Percentiles rank a stretch among this genome's conserved stretches.
Conservation (phyloP, 2,329 filamentous ascomycete genomes). For the Paraphoma chrysanthemicola region DNA sequence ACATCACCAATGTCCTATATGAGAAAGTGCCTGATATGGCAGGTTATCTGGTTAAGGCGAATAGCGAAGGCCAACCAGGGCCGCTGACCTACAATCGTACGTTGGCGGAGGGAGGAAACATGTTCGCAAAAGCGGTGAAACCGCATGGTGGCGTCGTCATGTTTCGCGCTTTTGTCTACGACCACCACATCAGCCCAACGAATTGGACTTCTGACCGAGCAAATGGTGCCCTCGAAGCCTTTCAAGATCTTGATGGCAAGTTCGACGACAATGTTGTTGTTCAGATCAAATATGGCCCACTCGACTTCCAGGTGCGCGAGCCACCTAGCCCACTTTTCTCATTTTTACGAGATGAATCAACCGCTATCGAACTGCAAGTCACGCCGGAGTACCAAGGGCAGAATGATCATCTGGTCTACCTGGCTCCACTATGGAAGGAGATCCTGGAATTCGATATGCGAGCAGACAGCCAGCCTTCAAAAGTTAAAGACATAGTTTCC, state of each 20-base stretch:
- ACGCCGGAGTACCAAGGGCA: slow-evolving; percentile 76
- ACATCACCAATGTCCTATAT: slow-evolving; percentile 67
- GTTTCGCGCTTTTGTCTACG: slow-evolving; percentile 77
- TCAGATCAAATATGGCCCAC: slow-evolving; percentile 77
- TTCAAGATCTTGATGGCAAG: slow-evolving; percentile 67
- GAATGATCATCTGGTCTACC: slow-evolving; percentile 72
- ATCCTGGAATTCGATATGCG: slow-evolving; percentile 72
- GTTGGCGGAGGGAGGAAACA: slow-evolving; percentile 70
- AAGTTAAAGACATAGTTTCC: slow-evolving; percentile 66
- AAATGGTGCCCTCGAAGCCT: slow-evolving; percentile 73
- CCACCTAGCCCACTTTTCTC: slow-evolving; percentile 70
- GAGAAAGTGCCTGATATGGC: slow-evolving; percentile 69
- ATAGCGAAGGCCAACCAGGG: slow-evolving; percentile 75
- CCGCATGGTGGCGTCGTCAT: slow-evolving; percentile 87
- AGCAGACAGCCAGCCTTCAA: slow-evolving; percentile 62
- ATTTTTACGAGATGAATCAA: slow-evolving; percentile 55
- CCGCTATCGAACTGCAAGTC: slow-evolving; percentile 70
- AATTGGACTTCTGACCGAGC: slow-evolving; percentile 73
- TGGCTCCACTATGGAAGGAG: slow-evolving; percentile 72
- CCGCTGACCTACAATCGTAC: slow-evolving; percentile 74
- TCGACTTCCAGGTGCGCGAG: slow-evolving; percentile 77
- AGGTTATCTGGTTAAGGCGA: slow-evolving; percentile 74
- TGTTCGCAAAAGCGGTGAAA: slow-evolving; percentile 83
- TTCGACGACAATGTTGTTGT: slow-evolving; percentile 76
- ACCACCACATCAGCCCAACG: slow-evolving; percentile 62